Conservation (phyloP, 441 rosid species). For the Erodium trifolium region DNA sequence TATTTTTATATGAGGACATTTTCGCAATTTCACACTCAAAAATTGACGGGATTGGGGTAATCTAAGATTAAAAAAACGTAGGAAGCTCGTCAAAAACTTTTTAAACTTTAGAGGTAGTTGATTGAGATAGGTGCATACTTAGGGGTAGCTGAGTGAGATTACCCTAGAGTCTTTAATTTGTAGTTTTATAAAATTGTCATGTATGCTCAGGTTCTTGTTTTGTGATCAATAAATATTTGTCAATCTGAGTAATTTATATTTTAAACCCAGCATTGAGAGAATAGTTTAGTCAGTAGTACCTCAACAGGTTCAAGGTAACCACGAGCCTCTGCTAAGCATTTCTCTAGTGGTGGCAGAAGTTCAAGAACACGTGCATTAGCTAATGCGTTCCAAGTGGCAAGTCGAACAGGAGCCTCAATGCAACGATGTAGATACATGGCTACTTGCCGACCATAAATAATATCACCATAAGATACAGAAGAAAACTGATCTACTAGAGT, state of each 20-base stretch:
- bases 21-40: too few species aligned
- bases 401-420: slow-evolving; percentile 56
- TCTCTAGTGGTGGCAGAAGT: slow-evolving; percentile 65
- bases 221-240: neutral
- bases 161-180: neutral
- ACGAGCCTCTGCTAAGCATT: slow-evolving; percentile 52
- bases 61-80: too few species aligned
- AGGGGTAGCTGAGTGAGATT: too few species aligned
- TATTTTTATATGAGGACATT: too few species aligned
- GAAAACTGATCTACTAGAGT: slow-evolving; percentile 78
- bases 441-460: slow-evolving; percentile 68
- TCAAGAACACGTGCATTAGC: slow-evolving; percentile 66
- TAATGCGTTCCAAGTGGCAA: slow-evolving; percentile 64
- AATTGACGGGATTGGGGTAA: too few species aligned
- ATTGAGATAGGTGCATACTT: too few species aligned
- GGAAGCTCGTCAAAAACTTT: too few species aligned
- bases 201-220: neutral
- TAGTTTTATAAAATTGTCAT: neutral
- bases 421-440: slow-evolving; percentile 59
- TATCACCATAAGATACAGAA: slow-evolving; percentile 81
- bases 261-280: neutral
- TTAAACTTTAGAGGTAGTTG: too few species aligned
- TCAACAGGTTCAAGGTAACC: slow-evolving; percentile 84
- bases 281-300: slow-evolving; percentile 35
- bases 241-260: neutral